Conservation (phyloP, 2,329 filamentous ascomycete species). For the Cercospora canescens region DNA sequence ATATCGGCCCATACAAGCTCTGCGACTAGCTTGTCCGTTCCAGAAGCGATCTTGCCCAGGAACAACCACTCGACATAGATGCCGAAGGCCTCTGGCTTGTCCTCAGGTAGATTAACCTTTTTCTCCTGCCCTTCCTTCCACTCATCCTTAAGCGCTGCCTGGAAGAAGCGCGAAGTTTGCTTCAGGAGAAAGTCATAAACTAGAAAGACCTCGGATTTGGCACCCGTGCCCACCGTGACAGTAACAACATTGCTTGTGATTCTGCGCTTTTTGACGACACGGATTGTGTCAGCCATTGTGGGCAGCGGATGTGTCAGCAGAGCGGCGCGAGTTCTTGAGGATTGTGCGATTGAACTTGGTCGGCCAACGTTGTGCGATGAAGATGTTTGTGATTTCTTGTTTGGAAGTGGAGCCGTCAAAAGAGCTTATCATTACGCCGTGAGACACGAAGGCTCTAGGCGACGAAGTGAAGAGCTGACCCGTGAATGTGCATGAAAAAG, state of each 20-base stretch:
- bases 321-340: neutral
- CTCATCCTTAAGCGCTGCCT: constrained; percentile 10
- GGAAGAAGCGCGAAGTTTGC: constrained; percentile 6
- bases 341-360: neutral
- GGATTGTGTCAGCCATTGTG: neutral
- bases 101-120: constrained; percentile 10
- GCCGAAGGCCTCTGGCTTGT: constrained; percentile 2
- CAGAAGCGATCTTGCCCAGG: neutral
- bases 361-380: neutral
- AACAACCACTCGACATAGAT: constrained; percentile 19
- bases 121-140: constrained; percentile 7
- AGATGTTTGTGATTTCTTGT: neutral
- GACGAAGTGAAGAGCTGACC: neutral
- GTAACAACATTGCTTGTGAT: constrained; percentile 7
- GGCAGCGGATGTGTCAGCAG: neutral
- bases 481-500: neutral
- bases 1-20: neutral
- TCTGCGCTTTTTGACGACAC: neutral
- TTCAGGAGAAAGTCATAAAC: constrained; percentile 13
- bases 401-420: neutral
- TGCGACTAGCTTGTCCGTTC: neutral
- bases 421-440: neutral
- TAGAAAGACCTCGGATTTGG: neutral
- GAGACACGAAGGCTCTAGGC: neutral
- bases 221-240: neutral